These are phyloP conservation scores for Paramecium biaurelia DNA, from an alignment of 73 alveolate species.

Conservation along the genomic window DNA sequence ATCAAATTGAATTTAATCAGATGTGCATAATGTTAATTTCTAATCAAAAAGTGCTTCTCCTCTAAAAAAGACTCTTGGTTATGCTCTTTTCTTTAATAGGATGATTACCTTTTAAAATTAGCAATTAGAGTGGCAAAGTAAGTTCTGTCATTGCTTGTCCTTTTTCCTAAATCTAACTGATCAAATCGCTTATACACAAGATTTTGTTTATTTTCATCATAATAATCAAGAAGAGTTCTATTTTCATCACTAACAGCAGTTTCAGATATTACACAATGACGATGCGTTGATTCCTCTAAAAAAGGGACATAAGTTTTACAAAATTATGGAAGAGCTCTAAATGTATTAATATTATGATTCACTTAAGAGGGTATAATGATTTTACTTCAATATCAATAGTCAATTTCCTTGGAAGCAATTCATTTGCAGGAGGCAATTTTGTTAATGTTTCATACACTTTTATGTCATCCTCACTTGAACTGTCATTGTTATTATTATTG, in stretches of 20 bases:
- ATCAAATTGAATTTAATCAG: conserved; percentile 29
- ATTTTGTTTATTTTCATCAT: conserved; percentile 31
- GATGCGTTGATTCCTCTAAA: not conserved
- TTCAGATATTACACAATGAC: not conserved
- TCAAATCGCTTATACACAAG: conserved; percentile 21
- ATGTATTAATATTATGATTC: not conserved
- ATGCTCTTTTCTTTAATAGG: not conserved
- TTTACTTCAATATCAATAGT: conserved; percentile 30
- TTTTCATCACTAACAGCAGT: not conserved
- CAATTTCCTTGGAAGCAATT: conserved; percentile 22
- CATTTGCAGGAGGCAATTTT: conserved; percentile 27
- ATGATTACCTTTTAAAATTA: not conserved
- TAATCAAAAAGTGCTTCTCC: conserved; percentile 26
- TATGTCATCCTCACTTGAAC: conserved; percentile 32
- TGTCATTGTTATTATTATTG: conserved; percentile 24
- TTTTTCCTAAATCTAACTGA: not conserved
- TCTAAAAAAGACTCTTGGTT: conserved; percentile 22
- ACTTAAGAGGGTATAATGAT: conserved; percentile 37
- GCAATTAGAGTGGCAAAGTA: conserved; percentile 13
- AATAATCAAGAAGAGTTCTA: not conserved
- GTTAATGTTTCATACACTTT: not conserved
- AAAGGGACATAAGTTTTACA: not conserved
- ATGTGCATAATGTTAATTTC: not conserved
- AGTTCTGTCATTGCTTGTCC: not conserved
- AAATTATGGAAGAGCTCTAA: not conserved